phyloP scores from a whole-genome alignment of 2,329 filamentous ascomycete species.

The Epichloe festucae region DNA sequence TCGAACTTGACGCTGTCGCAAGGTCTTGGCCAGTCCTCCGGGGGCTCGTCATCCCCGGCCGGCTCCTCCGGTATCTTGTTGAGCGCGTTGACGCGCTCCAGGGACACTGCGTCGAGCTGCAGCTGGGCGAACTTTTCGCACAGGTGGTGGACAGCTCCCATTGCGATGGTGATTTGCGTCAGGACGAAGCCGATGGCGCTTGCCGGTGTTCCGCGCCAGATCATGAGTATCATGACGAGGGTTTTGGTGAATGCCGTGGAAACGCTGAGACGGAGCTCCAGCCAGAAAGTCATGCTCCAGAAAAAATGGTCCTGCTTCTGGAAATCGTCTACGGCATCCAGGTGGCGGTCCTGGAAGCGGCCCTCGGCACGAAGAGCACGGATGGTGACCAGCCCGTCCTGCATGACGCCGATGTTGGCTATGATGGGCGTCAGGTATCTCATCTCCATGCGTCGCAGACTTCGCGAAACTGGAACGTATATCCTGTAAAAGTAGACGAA shows the following conservation, averaged over 20 bases:
- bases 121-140: slow-evolving; percentile 73
- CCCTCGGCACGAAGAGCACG: slow-evolving; percentile 68
- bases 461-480: slow-evolving; percentile 75
- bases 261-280: slow-evolving; percentile 57
- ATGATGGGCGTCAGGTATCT: slow-evolving; percentile 78
- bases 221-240: slow-evolving; percentile 57
- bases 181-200: slow-evolving; percentile 77
- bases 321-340: slow-evolving; percentile 73
- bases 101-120: slow-evolving; percentile 84
- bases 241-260: slow-evolving; percentile 60
- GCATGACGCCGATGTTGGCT: slow-evolving; percentile 80
- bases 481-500: slow-evolving; percentile 64
- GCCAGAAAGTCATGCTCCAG: slow-evolving; percentile 78
- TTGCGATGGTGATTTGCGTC: slow-evolving; percentile 32
- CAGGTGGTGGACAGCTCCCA: slow-evolving; percentile 33
- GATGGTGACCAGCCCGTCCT: slow-evolving; percentile 78
- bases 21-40: slow-evolving; percentile 63
- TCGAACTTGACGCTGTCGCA: slow-evolving; percentile 64
- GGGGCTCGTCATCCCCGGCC: slow-evolving; percentile 55
- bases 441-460: slow-evolving; percentile 74
- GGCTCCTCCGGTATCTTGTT: slow-evolving; percentile 67
- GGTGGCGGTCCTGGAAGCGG: slow-evolving; percentile 68
- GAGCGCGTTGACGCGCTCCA: slow-evolving; percentile 75
- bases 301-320: slow-evolving; percentile 96
- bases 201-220: slow-evolving; percentile 61